Evolutionary conservation across 148 eudicot species (phyloP).

Genomic region (Selenicereus undatus): DNA sequence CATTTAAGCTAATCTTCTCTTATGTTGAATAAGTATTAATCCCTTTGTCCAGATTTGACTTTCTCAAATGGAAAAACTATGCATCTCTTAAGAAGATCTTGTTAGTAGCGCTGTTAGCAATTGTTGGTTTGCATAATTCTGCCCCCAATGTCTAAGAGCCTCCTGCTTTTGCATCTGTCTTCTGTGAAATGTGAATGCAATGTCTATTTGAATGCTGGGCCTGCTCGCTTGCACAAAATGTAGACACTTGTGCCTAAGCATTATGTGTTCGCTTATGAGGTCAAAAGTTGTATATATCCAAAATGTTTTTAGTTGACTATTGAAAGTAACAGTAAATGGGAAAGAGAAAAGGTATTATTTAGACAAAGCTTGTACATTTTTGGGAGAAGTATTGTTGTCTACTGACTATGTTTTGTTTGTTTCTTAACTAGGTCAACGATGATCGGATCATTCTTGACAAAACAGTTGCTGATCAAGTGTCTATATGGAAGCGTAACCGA

Average conservation of each 20-base stretch:
- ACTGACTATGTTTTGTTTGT: conserved; percentile 8
- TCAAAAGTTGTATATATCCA: background rate
- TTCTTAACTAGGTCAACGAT: conserved; percentile 58
- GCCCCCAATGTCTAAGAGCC: background rate
- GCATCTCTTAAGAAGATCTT: background rate
- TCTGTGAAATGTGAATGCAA: background rate
- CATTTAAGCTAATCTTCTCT: no score
- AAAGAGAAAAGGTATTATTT: background rate
- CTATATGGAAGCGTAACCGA: conserved; percentile 76
- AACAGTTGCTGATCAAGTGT: conserved; percentile 92
- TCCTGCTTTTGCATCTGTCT: background rate
- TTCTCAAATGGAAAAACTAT: background rate
- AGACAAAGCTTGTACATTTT: background rate
- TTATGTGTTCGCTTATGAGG: background rate
- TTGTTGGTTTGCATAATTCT: background rate
- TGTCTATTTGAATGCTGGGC: background rate
- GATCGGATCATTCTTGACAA: conserved; percentile 68
- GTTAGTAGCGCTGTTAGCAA: background rate
- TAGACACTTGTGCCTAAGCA: background rate
- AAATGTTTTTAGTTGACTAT: background rate
- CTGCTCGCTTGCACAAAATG: background rate
- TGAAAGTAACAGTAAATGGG: background rate
- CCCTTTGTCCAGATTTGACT: background rate
- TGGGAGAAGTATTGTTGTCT: background rate
- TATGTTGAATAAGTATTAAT: no score